Conservation (phyloP, 257 asterid species). For the Solanum clarkiae region DNA sequence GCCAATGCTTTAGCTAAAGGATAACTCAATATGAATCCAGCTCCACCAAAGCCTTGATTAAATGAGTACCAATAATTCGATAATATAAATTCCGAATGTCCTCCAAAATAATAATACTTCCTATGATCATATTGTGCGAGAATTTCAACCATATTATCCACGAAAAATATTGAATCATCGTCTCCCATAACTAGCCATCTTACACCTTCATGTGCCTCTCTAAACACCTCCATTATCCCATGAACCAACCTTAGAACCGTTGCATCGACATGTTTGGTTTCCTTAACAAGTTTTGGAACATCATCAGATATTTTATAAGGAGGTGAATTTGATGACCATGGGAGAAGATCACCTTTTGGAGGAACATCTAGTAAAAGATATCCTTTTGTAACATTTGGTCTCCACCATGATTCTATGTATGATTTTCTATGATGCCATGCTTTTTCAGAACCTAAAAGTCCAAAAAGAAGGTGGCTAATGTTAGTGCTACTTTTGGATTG, state of each 20-base stretch:
- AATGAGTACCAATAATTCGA: slow-evolving; percentile 26
- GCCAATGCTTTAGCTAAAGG: slow-evolving; percentile 34
- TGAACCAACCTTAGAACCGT: slow-evolving; percentile 22
- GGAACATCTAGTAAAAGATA: slow-evolving; percentile 18
- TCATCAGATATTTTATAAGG: slow-evolving; percentile 14
- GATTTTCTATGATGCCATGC: slow-evolving; percentile 17
- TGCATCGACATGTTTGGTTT: slow-evolving; percentile 14
- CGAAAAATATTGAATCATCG: slow-evolving; percentile 34
- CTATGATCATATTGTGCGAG: slow-evolving; percentile 26
- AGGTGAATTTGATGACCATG: slow-evolving; percentile 27
- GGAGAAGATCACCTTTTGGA: slow-evolving; percentile 2
- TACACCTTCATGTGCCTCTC: slow-evolving; percentile 6
- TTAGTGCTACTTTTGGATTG: slow-evolving; percentile 6
- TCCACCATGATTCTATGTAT: slow-evolving; percentile 39
- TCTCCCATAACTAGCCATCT: slow-evolving; percentile 40
- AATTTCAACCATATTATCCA: slow-evolving; percentile 31
- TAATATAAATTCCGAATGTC: slow-evolving; percentile 24
- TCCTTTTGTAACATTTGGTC: slow-evolving; percentile 30
- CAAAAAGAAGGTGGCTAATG: slow-evolving; percentile 24
- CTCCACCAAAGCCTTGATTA: slow-evolving; percentile 44
- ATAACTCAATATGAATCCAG: slow-evolving; percentile 26
- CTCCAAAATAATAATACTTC: slow-evolving; percentile 25
- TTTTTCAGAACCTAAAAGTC: slow-evolving; percentile 21
- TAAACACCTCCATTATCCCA: slow-evolving; percentile 16
- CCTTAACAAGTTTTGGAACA: slow-evolving; percentile 1